Conservation (phyloP, 2,329 filamentous ascomycete species). For the Dendryphion nanum region DNA sequence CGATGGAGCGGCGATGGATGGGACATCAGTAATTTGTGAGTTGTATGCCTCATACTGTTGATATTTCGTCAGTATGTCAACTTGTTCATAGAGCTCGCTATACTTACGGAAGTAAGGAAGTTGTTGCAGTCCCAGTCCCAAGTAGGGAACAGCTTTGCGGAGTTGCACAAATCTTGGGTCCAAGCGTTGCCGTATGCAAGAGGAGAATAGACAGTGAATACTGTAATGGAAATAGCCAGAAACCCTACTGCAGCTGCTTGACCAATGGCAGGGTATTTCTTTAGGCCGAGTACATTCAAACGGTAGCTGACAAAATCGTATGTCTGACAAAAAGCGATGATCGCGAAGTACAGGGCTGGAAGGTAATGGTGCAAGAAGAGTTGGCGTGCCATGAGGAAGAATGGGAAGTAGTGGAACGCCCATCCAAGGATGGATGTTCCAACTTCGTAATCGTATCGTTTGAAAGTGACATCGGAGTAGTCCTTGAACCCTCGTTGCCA, state of each 20-base stretch:
- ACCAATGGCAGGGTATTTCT: conserved; percentile 70
- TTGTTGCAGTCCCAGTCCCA: conserved; percentile 99
- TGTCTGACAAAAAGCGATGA: conserved; percentile 83
- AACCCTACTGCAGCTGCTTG: conserved; percentile 71
- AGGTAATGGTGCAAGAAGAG: conserved; percentile 99
- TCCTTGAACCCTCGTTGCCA: conserved; percentile 95
- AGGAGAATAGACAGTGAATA: conserved; percentile 83
- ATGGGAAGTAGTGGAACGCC: conserved; percentile 98
- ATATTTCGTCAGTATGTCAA: conserved; percentile 2
- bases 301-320: conserved; percentile 83
- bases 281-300: conserved; percentile 65
- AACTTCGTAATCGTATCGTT: conserved; percentile 96
- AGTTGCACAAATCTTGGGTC: conserved; percentile 84
- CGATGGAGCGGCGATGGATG: conserved; percentile 24
- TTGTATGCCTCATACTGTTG: conserved; percentile 34
- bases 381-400: conserved; percentile 97
- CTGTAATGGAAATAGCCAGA: conserved; percentile 69
- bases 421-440: conserved; percentile 87
- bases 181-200: conserved; percentile 90
- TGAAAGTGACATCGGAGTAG: conserved; percentile 79
- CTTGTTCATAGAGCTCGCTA: background rate
- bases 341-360: conserved; percentile 91
- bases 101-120: conserved; percentile 82
- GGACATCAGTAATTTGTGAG: conserved; percentile 11
- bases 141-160: conserved; percentile 78